These are phyloP conservation scores for Fusarium sacchari DNA, from an alignment of 2,329 filamentous ascomycete species.

Conservation along the genomic window DNA sequence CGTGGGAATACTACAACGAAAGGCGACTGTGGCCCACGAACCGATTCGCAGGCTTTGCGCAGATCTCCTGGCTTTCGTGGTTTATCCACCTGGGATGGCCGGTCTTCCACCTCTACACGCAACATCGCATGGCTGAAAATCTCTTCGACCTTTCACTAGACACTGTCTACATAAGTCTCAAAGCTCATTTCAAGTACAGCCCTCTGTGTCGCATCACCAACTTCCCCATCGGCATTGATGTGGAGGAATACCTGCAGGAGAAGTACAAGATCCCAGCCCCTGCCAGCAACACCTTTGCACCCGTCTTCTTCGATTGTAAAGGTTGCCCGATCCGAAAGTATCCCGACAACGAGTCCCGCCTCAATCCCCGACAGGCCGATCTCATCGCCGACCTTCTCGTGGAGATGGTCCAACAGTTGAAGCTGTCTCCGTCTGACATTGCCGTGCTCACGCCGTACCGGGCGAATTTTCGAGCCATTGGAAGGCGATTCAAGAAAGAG, in stretches of 20 bases:
- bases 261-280: background rate
- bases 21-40: background rate
- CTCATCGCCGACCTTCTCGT: background rate
- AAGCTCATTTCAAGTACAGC: background rate
- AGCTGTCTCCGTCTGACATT: background rate
- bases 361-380: background rate
- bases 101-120: background rate
- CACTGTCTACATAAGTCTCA: background rate
- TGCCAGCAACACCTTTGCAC: fast-evolving
- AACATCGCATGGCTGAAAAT: background rate
- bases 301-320: background rate
- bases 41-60: background rate
- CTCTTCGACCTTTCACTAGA: background rate
- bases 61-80: background rate
- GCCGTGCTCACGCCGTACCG: background rate
- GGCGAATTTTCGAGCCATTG: background rate
- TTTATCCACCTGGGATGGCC: background rate
- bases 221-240: background rate
- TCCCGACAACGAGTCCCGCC: background rate
- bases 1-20: fast-evolving
- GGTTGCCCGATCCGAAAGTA: background rate
- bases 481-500: background rate
- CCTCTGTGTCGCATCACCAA: background rate
- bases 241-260: background rate
- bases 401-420: background rate